Base-by-base conservation (phyloP, 371 early-diverging fungal species). In the Mortierella sp. region DNA sequence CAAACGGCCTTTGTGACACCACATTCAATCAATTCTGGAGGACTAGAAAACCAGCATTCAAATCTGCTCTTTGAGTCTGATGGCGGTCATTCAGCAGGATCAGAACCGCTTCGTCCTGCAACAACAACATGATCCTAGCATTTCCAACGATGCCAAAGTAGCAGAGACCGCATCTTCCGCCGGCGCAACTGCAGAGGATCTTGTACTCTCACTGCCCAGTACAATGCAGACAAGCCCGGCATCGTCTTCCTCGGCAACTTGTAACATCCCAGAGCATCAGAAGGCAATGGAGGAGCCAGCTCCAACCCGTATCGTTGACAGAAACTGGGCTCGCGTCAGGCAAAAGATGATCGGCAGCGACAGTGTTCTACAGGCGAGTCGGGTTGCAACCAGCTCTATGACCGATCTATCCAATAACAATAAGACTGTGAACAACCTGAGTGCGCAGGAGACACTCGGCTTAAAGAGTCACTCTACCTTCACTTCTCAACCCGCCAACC, bases 251-350 rank as follows among this genome's bases (percentile, higher is more conserved):
- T 39, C 39, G 2, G 17, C 14, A 11, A 17, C 11, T 11, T 17
- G 14, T 15, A 41, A 23, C 12, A 23, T 39, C 6, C 59, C 43
- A 39, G 50, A 50, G 15, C 58, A 59, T 14, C 51, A 43, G 9
- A 12, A 14, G 8, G 30, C 28, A 7, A n/a, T 48, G 23, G 46
- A 42, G 41, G 51, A n/a, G 11, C 24, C 46, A 21, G 24, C 27
- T n/a, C 54, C 60, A 11, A 28, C 47, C 43, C 60, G 73, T 32
- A 21, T 50, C n/a, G 73, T 62, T 0, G 75, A 68, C 21, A 62
- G 47, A 17, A 68, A 75, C 47, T 75, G 75, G 75, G 75, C 75
- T 39, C 68, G 75, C 21, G 69, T 75, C 6, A 63, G 75, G 8
- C 60, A 75, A 59, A 75, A 75, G 46, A 47, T 75, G 44, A 55